Evolutionary conservation across 2,329 filamentous ascomycete genomes (phyloP), one percentile per base, ranked within the genome.

Genomic region (Zasmidium cellare): DNA sequence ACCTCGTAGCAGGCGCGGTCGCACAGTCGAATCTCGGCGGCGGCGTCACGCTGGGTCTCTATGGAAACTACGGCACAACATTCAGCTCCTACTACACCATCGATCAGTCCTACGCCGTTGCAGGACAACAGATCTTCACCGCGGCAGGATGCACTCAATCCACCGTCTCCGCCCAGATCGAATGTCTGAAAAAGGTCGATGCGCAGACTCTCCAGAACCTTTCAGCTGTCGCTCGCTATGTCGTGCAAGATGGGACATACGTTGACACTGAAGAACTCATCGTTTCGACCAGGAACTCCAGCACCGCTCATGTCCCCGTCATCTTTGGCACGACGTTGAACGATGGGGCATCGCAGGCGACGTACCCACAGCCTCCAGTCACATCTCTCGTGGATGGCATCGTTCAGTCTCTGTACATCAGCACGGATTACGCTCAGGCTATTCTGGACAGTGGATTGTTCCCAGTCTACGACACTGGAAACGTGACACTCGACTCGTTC

Each of bases 41-140:
- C 7, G 82, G 85, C 23, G 80, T 83, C 24, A 80, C 79, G 0
- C 77, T 85, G 1, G 84, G 83, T 1, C 77, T 82, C 2, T 75
- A 71, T 1, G 80, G 82, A n/a, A 77, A 82, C 65, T 85, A 85
- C 57, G 83, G 82, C 11, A 82, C 80, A 0, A 79, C 81, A 0
- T 87, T 85, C 68, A 83, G 81, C 11, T 76, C 78, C 22, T 87
- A 86, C 71, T 80, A 81, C 63, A 85, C 83, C 2, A 79, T 86
- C 57, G 70, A 77, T 2, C 72, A 85, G 57, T 80, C 80, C 20
- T 79, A 82, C 65, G 66, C 75, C 1, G 73, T 77, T 0, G 79
- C 76, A 1, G 83, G 80, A 0, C 75, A 77, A n/a, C 73, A 77
- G 1, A 79, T 87, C 51, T 79, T 87, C 56, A 62, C 69, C 2